phyloP scores from a whole-genome alignment of 352 stramenopile species.

The Pythium graminicola region DNA sequence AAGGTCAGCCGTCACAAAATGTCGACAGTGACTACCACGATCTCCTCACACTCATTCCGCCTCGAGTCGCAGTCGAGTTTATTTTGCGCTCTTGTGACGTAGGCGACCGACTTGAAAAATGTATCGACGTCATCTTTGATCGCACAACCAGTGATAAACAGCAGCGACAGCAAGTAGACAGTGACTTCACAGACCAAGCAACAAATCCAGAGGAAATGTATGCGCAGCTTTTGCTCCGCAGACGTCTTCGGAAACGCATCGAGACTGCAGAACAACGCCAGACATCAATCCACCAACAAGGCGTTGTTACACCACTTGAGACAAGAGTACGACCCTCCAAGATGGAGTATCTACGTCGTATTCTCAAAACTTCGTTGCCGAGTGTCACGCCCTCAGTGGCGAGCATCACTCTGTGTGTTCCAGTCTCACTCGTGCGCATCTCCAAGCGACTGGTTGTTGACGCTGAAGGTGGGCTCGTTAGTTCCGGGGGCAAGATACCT shows the following conservation, averaged over 20 bases:
- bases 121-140: constrained; percentile 8
- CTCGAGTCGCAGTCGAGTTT: constrained; percentile 13
- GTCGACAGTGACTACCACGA: constrained; percentile 13
- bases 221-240: constrained; percentile 2
- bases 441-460: neutral
- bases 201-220: neutral
- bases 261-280: neutral
- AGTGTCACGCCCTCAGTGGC: neutral
- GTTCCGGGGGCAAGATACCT: neutral
- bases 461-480: neutral
- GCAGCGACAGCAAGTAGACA: neutral
- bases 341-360: neutral
- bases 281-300: neutral
- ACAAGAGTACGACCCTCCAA: neutral
- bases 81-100: constrained; percentile 13
- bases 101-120: constrained; percentile 5
- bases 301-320: neutral
- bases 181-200: neutral
- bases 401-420: constrained; percentile 2
- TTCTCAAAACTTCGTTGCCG: constrained; percentile 14
- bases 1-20: neutral
- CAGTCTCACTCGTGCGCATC: neutral
- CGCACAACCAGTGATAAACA: neutral
- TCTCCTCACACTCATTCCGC: constrained; percentile 15
- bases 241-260: neutral